Conservation (phyloP, 306 rosid genomes). For the Lagenaria siceraria region DNA sequence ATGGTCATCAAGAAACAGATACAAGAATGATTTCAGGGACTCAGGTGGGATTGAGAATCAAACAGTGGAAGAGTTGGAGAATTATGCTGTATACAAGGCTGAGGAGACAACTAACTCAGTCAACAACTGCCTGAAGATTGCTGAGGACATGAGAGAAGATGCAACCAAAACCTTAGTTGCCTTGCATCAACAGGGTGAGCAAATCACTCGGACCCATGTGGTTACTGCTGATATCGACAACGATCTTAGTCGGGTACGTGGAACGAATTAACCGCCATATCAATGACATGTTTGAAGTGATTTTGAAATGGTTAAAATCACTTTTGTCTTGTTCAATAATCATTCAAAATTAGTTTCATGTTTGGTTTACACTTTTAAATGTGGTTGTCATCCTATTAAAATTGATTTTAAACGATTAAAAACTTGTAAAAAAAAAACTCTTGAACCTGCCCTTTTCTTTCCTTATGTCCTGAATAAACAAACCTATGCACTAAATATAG, state of each 20-base stretch:
- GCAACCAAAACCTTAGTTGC: constrained; percentile 71
- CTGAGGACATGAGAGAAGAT: constrained; percentile 83
- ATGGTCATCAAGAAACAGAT: constrained; percentile 42
- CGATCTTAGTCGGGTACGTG: constrained; percentile 81
- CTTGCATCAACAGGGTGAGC: constrained; percentile 91
- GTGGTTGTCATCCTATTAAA: too few species aligned
- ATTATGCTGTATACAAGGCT: constrained; percentile 72
- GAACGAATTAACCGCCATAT: neutral
- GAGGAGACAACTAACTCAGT: constrained; percentile 81
- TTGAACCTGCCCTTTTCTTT: too few species aligned
- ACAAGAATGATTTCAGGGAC: constrained; percentile 57
- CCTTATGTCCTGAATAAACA: neutral
- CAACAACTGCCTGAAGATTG: constrained; percentile 70
- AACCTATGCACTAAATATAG: neutral
- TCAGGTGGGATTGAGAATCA: constrained; percentile 82
- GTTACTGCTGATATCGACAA: constrained; percentile 80
- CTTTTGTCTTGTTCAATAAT: neutral
- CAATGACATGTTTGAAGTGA: neutral
- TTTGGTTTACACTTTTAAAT: neutral
- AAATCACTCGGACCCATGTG: constrained; percentile 73
- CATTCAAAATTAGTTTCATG: neutral
- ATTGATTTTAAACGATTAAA: too few species aligned
- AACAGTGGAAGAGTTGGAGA: constrained; percentile 78
- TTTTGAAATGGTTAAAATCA: neutral
- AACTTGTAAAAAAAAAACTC: too few species aligned